Base-by-base conservation (phyloP, 441 rosid genomes). In the Daphne laureola region DNA sequence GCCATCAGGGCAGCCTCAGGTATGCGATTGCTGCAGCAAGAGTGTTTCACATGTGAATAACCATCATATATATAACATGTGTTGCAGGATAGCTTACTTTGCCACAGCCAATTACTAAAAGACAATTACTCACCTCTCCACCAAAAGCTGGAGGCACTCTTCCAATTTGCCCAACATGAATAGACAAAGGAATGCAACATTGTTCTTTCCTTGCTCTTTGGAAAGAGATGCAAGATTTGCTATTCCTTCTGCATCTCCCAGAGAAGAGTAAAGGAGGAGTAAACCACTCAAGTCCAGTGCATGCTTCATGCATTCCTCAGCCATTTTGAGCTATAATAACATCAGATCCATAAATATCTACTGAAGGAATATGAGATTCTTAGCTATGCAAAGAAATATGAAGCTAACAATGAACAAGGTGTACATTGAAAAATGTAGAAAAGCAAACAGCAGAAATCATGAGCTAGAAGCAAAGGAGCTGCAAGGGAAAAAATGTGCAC, bases 1-100 rank as follows among this genome's bases (percentile, higher is more conserved):
- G 98, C 98, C 94, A 94, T 82, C 70, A 90, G 74, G 63, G 96
- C 96, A 65, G 99, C 99, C 77, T 94, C 99, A 46, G 99, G 99
- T 77, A 94, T 81, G 68, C 99, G 94, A 77, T 88, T 90, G 72
- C 99, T 94, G 79, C 66, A 60, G 65, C 53, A 63, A 60, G 66
- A 70, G 68, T 52, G 55, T 44, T 63, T 76, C 55, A 68, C 45
- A 65, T 21, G 68, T 55, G 61, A 11, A 48, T 17, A 41, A 51
- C 36, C 45, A 27, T 25, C 50, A 61, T 40, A 59, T 21, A 43
- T 15, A 61, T 50, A 7, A 58, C 53, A 61, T 12, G 41, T 53
- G 55, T 50, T 51, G 38, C 38, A 31, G 6, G 38, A 31, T 31
- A 9, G 38, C 38, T 31, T 31, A 31, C 9, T 31, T 21, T 31